Conservation (phyloP, 768 basidiomycete genomes). For the Lentinula boryana region DNA sequence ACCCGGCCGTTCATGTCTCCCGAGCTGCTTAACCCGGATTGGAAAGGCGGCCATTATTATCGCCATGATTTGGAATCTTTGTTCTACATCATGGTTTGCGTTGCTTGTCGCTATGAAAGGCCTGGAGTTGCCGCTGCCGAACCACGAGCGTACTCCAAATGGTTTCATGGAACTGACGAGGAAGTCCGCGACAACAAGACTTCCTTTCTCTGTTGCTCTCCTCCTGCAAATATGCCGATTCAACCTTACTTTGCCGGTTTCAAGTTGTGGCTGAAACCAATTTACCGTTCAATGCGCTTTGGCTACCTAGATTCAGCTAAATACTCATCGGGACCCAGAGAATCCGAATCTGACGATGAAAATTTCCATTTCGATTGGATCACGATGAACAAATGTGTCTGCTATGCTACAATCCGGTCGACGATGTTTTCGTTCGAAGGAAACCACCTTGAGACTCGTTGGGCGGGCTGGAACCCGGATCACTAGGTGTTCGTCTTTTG, state of each 20-base stretch:
- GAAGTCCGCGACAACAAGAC: neutral
- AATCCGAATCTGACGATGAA: no score
- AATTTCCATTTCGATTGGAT: no score
- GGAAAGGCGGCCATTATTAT: neutral
- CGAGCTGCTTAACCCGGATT: neutral
- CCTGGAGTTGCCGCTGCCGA: neutral
- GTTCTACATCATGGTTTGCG: neutral
- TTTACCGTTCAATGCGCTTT: neutral
- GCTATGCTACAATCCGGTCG: no score
- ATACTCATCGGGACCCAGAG: no score
- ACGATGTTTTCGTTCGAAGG: no score
- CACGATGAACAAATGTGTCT: no score
- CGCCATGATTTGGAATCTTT: constrained; percentile 7
- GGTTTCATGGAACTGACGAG: neutral
- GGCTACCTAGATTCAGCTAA: no score
- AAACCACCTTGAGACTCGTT: no score
- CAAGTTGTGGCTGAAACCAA: neutral
- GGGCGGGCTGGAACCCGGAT: no score
- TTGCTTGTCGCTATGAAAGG: neutral
- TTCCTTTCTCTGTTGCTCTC: no score
- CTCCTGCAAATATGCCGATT: neutral
- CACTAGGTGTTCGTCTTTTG: no score
- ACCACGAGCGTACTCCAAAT: neutral
- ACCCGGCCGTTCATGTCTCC: neutral
- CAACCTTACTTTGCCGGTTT: neutral